These are phyloP conservation scores for Omphalotus olearius DNA, from an alignment of 1,284 basidiomycete genomes.

Conservation along the genomic window DNA sequence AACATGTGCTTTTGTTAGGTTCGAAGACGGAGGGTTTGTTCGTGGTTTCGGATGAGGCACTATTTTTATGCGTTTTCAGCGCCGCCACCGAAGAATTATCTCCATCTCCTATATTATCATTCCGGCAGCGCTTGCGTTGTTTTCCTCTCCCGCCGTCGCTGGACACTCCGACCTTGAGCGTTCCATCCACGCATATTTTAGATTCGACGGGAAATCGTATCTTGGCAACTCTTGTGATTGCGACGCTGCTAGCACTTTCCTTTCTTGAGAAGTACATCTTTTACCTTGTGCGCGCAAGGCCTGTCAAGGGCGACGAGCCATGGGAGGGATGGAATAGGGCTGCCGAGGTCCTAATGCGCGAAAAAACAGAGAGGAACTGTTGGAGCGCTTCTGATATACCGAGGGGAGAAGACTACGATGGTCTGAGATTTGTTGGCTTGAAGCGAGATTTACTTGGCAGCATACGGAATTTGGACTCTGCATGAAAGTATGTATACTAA, in stretches of 20 bases:
- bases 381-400: too few relatives aligned
- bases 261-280: conserved; percentile 4
- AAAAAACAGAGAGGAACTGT: too few relatives aligned
- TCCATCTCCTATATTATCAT: not conserved
- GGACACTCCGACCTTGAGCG: not conserved
- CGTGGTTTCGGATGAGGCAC: not conserved
- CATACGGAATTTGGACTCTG: too few relatives aligned
- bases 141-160: not conserved
- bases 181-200: not conserved
- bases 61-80: conserved; percentile 4
- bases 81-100: not conserved
- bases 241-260: not conserved
- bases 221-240: not conserved
- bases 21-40: conserved; percentile 4
- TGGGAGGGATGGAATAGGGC: not conserved
- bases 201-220: not conserved
- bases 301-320: not conserved
- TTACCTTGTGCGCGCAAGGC: not conserved
- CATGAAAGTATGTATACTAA: too few relatives aligned
- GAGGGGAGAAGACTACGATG: too few relatives aligned
- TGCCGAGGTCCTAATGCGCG: too few relatives aligned
- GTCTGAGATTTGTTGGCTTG: too few relatives aligned
- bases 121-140: conserved; percentile 1
- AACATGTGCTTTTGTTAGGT: conserved; percentile 34
- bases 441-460: too few relatives aligned